Evolutionary conservation across 2,329 filamentous ascomycete species (phyloP), one percentile per base, ranked within the genome.

Genomic region (Gremmenia infestans): DNA sequence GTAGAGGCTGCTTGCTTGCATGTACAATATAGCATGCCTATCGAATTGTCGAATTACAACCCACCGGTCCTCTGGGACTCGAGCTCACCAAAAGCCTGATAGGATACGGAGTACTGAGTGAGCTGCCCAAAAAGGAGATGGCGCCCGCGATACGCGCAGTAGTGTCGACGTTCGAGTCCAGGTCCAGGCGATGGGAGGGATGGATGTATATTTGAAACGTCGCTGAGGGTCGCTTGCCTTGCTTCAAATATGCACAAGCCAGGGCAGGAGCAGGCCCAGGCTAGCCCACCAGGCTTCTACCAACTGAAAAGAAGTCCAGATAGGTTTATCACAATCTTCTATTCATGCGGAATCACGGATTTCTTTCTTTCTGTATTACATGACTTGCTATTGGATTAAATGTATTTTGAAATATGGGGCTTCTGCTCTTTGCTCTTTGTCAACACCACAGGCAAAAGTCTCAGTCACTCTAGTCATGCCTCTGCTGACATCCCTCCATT

Each of bases 251-350:
- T n/a, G 17, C 17, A 19, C 7, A 19, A 5, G n/a, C 6, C 9
- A 6, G 14, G 12, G 15, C 40, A 12, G 19, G 22, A 40, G 15
- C 12, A 12, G 42, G 42, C 2, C 9, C 22, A 45, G 19, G 22
- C 42, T 22, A 42, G 5, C 15, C 39, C 12, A 11, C 11, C 28
- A 28, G 5, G 14, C 12, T 19, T 32, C 28, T 9, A 28, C 28
- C 8, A 3, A 4, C 28, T 11, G 28, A 32, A 32, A 11, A 25
- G 22, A 5, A 17, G 14, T 15, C 37, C 22, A n/a, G 11, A 58
- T 51, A 56, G 54, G 59, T 60, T 63, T 57, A 57, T 62, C 61
- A 59, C 57, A 62, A 58, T 52, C 23, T 35, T 52, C 40, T 22
- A 53, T 58, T 59, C 56, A 59, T 59, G 59, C 57, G 22, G 17